Base-by-base conservation (phyloP, 306 rosid genomes). In the Alnus glutinosa region DNA sequence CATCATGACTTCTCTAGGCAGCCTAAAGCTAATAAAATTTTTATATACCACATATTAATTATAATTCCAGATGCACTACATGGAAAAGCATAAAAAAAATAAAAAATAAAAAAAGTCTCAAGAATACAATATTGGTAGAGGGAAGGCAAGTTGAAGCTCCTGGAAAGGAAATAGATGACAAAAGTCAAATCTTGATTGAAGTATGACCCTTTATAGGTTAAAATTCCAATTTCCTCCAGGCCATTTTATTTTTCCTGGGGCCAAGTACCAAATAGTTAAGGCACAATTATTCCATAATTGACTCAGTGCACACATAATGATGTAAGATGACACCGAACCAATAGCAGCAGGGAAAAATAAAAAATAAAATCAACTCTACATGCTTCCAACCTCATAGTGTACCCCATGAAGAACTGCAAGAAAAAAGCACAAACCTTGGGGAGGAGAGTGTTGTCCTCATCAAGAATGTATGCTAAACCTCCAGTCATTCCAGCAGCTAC, bases 401-500 rank as follows among this genome's bases (percentile, higher is more conserved):
- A 42, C 19, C 51, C 10, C 19, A 39, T 9, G 9, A 67, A 67
- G 51, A 9, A 9, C 50, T 9, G 51, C 51, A 68, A 68, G n/a
- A 10, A 9, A 66, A 68, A 23, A 74, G 76, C 80, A 77, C 88
- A 82, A 76, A 95, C 98, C 98, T 92, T 95, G 30, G 98, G 98
- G 71, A 92, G 89, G 68, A 95, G 83, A 50, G 97, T 83, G 76
- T 91, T 75, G 39, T 95, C 98, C 82, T 95, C 98, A 42, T 95
- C 98, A 74, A 95, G 97, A 83, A 95, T 84, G 87, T 95, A 92
- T 72, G 98, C 96, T 88, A 95, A 89, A 55, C 98, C 98, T 81
- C 98, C 98, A 12, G 98, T 95, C 98, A 95, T 95, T 81, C 98
- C 98, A 87, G 98, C 98, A 83, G 98, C 98, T 49, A 95, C 98